Evolutionary conservation across 2,329 filamentous ascomycete species (phyloP).

Genomic region (Lecanicillium sp.): DNA sequence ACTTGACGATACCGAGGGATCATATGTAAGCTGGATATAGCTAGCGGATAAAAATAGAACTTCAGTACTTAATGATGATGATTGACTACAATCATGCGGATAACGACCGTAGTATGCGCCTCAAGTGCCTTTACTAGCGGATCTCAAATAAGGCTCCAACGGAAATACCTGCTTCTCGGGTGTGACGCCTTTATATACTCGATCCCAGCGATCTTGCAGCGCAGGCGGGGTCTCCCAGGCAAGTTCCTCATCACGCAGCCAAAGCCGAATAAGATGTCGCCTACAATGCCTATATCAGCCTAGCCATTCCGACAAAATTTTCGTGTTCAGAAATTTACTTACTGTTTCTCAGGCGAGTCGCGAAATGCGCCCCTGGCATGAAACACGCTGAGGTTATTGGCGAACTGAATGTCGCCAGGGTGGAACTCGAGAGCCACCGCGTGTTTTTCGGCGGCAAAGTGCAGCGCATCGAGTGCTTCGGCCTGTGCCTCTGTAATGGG

Average conservation of each 20-base stretch:
- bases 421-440: slow-evolving; percentile 37
- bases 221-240: slow-evolving; percentile 39
- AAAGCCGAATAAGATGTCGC: slow-evolving; percentile 41
- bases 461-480: slow-evolving; percentile 43
- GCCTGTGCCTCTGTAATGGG: slow-evolving; percentile 46
- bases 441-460: slow-evolving; percentile 40
- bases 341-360: slow-evolving; percentile 35
- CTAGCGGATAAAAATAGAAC: no score
- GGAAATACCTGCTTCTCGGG: slow-evolving; percentile 48
- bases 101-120: no score
- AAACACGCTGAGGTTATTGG: slow-evolving; percentile 47
- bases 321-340: no score
- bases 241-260: slow-evolving; percentile 40
- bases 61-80: no score
- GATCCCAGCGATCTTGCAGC: slow-evolving; percentile 40
- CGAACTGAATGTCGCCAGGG: slow-evolving; percentile 45
- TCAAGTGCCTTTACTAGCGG: no score
- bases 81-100: no score
- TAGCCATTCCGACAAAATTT: neutral
- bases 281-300: slow-evolving; percentile 22
- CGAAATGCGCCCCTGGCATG: slow-evolving; percentile 44
- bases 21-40: neutral
- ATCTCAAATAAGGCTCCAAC: slow-evolving; percentile 35
- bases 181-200: slow-evolving; percentile 43
- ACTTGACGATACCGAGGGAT: no score